Conservation (phyloP, 768 basidiomycete species). For the Lactarius vividus region DNA sequence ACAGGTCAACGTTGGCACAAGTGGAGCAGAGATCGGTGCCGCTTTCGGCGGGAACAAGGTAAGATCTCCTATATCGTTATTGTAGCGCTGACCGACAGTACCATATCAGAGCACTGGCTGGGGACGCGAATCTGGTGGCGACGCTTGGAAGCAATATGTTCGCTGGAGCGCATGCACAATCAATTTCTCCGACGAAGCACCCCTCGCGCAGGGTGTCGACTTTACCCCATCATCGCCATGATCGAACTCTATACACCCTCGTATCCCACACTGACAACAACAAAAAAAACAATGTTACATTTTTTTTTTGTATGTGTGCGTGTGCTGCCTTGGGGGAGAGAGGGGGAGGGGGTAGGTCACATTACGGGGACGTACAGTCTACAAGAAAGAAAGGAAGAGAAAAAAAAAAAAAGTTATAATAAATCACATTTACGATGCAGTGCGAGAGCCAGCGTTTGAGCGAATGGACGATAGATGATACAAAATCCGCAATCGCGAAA, state of each 20-base stretch:
- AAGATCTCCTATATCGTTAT: too few relatives aligned
- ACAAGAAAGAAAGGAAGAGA: constrained; percentile 3
- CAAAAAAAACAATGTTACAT: constrained; percentile 21
- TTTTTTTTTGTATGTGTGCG: constrained; percentile 14
- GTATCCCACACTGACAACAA: background rate
- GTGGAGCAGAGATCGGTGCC: constrained; percentile 74
- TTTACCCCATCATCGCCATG: constrained; percentile 50
- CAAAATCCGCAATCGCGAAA: constrained; percentile 27
- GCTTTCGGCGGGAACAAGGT: constrained; percentile 96
- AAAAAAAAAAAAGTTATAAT: constrained; percentile 19
- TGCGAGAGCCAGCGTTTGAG: constrained; percentile 31
- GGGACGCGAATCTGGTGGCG: constrained; percentile 96
- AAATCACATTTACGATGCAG: constrained; percentile 28
- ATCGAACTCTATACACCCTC: background rate
- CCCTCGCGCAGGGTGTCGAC: constrained; percentile 89
- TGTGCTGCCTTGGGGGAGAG: constrained; percentile 1
- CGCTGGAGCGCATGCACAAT: constrained; percentile 90
- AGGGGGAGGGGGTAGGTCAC: constrained; percentile 5
- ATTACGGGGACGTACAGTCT: constrained; percentile 24
- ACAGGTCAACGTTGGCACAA: constrained; percentile 65
- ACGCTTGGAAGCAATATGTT: constrained; percentile 98
- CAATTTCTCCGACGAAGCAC: constrained; percentile 88
- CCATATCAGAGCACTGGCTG: constrained; percentile 71
- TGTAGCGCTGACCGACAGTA: background rate
- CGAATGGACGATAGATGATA: constrained; percentile 33